Evolutionary conservation across 2,329 filamentous ascomycete species (phyloP).

Genomic region (Aspergillus sp.): DNA sequence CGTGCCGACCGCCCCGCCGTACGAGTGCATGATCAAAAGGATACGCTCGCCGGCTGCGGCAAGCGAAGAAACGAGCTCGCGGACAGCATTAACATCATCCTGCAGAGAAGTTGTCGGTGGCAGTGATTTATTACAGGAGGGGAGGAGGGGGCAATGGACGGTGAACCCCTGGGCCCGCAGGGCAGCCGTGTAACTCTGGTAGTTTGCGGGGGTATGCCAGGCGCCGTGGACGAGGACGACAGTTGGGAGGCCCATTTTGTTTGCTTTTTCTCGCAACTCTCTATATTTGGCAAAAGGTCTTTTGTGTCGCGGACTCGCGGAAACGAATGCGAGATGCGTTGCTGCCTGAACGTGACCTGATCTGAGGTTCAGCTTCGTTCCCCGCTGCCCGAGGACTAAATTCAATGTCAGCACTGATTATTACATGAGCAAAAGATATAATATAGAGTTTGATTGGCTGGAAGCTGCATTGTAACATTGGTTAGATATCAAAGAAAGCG

Average conservation of each 20-base stretch:
- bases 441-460: too few species aligned
- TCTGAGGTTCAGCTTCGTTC: too few species aligned
- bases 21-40: conserved; percentile 26
- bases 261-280: too few species aligned
- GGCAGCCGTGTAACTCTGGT: conserved; percentile 13
- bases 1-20: conserved; percentile 25
- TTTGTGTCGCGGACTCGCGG: too few species aligned
- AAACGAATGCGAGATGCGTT: too few species aligned
- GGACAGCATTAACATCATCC: background rate
- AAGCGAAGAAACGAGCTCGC: conserved; percentile 4
- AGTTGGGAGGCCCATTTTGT: background rate
- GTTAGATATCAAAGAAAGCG: too few species aligned
- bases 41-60: conserved; percentile 16
- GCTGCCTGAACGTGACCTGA: too few species aligned
- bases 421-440: too few species aligned
- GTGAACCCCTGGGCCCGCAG: conserved; percentile 17
- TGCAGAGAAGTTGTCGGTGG: conserved; percentile 9
- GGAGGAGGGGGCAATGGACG: conserved; percentile 20
- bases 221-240: conserved; percentile 22
- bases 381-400: too few species aligned
- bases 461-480: too few species aligned
- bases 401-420: too few species aligned
- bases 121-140: conserved; percentile 13
- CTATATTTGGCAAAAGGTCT: too few species aligned
- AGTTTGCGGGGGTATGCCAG: conserved; percentile 21